Conservation (phyloP, 2,329 filamentous ascomycete species). For the Xylariaceae sp. region DNA sequence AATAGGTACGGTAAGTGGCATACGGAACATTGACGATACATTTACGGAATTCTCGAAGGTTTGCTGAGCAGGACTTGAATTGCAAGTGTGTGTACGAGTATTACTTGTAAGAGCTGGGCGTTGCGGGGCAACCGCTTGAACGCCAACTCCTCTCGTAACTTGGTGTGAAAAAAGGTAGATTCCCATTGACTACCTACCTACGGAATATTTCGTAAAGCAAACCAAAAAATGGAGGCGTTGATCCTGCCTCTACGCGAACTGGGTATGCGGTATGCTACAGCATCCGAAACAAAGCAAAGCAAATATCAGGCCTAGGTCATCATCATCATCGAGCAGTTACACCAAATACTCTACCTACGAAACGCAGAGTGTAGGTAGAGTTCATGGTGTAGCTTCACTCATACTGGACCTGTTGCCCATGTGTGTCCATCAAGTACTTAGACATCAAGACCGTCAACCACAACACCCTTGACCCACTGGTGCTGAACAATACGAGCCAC, state of each 20-base stretch:
- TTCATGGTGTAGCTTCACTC: conserved; percentile 13
- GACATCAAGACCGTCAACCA: conserved; percentile 80
- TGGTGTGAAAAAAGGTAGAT: background rate
- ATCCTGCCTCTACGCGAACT: too few relatives aligned
- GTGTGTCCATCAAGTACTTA: conserved; percentile 38
- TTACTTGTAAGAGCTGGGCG: background rate
- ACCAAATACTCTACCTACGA: background rate
- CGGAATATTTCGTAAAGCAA: too few relatives aligned
- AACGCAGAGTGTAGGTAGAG: background rate
- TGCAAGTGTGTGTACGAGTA: background rate
- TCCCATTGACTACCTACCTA: background rate
- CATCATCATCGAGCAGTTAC: background rate
- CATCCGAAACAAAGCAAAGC: too few relatives aligned
- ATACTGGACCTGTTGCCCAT: conserved; percentile 3
- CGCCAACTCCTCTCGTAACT: background rate
- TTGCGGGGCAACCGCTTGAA: background rate
- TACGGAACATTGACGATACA: too few relatives aligned
- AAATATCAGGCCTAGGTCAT: too few relatives aligned
- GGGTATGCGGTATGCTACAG: too few relatives aligned
- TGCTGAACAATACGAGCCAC: conserved; percentile 73
- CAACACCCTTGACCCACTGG: conserved; percentile 78
- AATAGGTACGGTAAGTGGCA: too few relatives aligned
- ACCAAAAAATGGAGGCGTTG: too few relatives aligned
- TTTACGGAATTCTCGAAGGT: background rate
- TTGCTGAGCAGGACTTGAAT: background rate